Evolutionary conservation across 352 stramenopile species (phyloP), one percentile per base, ranked within the genome.

Genomic region (Pythium vanterpoolii): DNA sequence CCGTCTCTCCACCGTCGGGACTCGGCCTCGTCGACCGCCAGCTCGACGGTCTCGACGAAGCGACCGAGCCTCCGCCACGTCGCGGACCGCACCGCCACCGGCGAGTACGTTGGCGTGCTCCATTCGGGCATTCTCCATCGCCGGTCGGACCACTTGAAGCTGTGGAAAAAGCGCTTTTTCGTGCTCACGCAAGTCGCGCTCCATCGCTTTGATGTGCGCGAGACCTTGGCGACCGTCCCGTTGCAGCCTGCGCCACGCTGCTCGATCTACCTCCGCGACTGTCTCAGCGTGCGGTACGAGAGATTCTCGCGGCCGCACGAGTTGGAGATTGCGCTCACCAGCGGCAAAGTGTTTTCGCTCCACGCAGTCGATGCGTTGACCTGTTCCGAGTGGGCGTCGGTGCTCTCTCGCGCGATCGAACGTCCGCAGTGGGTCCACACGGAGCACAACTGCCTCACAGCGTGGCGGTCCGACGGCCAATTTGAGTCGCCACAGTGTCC

Each of bases 131-230:
- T 76, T 2, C 48, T 79, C 13, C 66, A 74, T 24, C 65, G 71
- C 0, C 61, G 55, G 11, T 63, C 60, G 0, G 69, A 77, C n/a
- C 62, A 73, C 23, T 71, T 59, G 7, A 68, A 71, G 45, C 59
- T 74, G 16, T 79, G 71, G 71, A 72, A 71, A 45, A 74, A 72
- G 47, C 65, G 71, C 23, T 79, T 76, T 24, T 79, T 76, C 42
- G 71, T 79, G 56, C 68, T 79, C 33, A 79, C 71, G 4, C 71
- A 79, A 33, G 65, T 75, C 34, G 68, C 71, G 16, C 60, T 79
- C 34, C 71, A 79, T 47, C 65, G 71, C 6, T 79, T 79, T 40
- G 68, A 70, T 11, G 33, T 52, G 1, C 33, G 53, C 16, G 62
- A 74, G 30, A 73, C 61, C 19, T 39, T 76, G 3, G 46, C n/a